Percentiles rank a stretch among this genome's conserved stretches.
Conservation (phyloP, 345 rosid genomes). For the Turnera subulata region DNA sequence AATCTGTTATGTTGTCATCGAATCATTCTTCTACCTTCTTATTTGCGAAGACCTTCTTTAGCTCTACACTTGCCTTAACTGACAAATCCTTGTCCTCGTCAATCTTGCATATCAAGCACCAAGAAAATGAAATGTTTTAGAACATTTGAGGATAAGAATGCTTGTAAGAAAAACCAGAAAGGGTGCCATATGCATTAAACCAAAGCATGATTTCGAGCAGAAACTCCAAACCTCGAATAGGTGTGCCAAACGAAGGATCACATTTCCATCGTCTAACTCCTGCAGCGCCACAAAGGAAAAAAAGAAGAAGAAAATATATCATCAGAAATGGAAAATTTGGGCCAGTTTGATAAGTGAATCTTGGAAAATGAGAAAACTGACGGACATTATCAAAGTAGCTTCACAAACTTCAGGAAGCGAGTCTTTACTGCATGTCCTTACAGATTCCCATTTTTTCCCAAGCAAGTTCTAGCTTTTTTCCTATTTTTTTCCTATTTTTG, state of each 20-base stretch:
- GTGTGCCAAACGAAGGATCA: conserved; percentile 84
- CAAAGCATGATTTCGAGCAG: conserved; percentile 6
- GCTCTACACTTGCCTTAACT: conserved; percentile 56
- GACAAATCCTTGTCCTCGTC: conserved; percentile 84
- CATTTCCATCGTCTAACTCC: conserved; percentile 71
- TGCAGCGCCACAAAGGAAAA: conserved; percentile 23
- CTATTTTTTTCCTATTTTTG: no score
- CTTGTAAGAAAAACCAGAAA: no score
- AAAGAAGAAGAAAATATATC: background rate
- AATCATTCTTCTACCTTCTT: conserved; percentile 71
- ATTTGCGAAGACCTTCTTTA: conserved; percentile 56
- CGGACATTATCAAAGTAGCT: no score
- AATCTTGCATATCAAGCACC: conserved; percentile 27
- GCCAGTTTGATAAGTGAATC: no score
- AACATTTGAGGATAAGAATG: background rate
- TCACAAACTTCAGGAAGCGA: no score
- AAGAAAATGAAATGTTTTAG: conserved; percentile 8
- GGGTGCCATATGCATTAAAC: no score
- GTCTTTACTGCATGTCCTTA: no score
- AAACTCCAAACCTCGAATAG: conserved; percentile 57
- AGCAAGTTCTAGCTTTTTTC: no score
- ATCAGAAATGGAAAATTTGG: no score
- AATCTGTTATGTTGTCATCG: background rate
- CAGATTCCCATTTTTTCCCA: no score
- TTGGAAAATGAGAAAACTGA: no score